These are phyloP conservation scores for Ceratocystis colombiana DNA, from an alignment of 2,329 filamentous ascomycete genomes.

Conservation along the genomic window DNA sequence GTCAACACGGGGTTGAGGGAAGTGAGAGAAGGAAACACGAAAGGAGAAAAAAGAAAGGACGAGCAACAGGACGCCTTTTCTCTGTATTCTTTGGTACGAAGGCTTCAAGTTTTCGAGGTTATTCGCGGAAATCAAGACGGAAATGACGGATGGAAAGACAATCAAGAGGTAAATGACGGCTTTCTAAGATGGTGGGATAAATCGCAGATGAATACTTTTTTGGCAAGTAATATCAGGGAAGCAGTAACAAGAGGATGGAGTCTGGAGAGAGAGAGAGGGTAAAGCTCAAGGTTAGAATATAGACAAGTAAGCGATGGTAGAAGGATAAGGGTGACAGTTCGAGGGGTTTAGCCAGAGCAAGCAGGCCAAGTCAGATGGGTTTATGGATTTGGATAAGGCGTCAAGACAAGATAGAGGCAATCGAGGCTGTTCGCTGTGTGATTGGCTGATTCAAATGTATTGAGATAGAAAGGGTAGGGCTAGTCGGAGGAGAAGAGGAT, in stretches of 20 bases:
- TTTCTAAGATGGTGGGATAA: conserved; percentile 11
- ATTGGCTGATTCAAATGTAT: neutral
- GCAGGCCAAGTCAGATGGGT: neutral
- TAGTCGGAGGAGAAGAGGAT: too few species aligned
- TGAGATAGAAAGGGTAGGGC: neutral
- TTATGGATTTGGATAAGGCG: neutral
- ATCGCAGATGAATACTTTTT: conserved; percentile 8
- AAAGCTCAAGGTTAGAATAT: neutral
- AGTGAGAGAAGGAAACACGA: neutral
- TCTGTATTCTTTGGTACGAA: neutral
- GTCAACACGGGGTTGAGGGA: conserved; percentile 8
- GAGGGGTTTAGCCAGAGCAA: neutral
- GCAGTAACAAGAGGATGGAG: neutral
- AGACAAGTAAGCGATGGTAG: neutral
- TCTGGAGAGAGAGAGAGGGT: neutral
- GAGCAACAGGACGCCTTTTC: neutral
- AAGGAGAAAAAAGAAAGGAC: conserved; percentile 9
- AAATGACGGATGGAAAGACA: neutral
- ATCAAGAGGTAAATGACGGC: conserved; percentile 11
- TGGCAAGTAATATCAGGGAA: neutral
- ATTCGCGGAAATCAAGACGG: conserved; percentile 7
- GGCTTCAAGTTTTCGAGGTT: neutral
- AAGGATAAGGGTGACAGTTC: neutral
- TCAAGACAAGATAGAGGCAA: neutral
- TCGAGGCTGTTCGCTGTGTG: neutral